phyloP scores from a whole-genome alignment of 2,329 filamentous ascomycete species.

The Sclerotinia borealis region DNA sequence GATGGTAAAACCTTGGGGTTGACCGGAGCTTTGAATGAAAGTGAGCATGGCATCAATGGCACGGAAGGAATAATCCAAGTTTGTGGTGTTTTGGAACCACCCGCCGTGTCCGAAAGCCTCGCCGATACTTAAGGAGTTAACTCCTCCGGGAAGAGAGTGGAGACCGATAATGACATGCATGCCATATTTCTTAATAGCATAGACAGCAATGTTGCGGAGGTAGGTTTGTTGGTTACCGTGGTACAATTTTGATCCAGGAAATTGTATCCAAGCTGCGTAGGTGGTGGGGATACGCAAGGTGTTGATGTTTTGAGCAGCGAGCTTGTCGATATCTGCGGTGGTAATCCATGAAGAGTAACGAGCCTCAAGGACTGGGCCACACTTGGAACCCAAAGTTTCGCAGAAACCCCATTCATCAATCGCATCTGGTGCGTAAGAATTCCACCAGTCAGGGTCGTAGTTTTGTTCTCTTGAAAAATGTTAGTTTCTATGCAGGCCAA shows the following conservation, averaged over 20 bases:
- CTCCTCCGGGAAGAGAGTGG: slow-evolving; percentile 38
- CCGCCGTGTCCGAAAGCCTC: slow-evolving; percentile 30
- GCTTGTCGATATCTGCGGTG: slow-evolving; percentile 31
- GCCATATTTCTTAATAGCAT: slow-evolving; percentile 35
- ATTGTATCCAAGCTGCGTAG: slow-evolving; percentile 35
- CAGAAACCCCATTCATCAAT: slow-evolving; percentile 35
- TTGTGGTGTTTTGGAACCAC: slow-evolving; percentile 35
- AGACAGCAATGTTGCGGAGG: slow-evolving; percentile 32
- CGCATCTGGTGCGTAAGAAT: neutral
- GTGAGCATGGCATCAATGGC: slow-evolving; percentile 31
- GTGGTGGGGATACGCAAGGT: slow-evolving; percentile 34
- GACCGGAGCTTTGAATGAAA: slow-evolving; percentile 32
- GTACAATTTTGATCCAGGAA: slow-evolving; percentile 33
- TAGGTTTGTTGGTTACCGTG: slow-evolving; percentile 30
- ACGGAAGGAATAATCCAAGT: slow-evolving; percentile 31
- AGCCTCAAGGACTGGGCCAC: slow-evolving; percentile 29
- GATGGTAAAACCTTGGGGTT: slow-evolving; percentile 32
- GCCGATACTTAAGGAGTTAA: slow-evolving; percentile 31
- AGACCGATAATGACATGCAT: slow-evolving; percentile 40
- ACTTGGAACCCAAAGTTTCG: slow-evolving; percentile 27
- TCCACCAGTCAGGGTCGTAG: neutral
- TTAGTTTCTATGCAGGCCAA: neutral
- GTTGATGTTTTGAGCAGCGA: slow-evolving; percentile 32
- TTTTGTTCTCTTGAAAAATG: neutral
- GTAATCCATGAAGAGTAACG: slow-evolving; percentile 32